Conservation (phyloP, 2,329 filamentous ascomycete genomes). For the Lojkania enalia region DNA sequence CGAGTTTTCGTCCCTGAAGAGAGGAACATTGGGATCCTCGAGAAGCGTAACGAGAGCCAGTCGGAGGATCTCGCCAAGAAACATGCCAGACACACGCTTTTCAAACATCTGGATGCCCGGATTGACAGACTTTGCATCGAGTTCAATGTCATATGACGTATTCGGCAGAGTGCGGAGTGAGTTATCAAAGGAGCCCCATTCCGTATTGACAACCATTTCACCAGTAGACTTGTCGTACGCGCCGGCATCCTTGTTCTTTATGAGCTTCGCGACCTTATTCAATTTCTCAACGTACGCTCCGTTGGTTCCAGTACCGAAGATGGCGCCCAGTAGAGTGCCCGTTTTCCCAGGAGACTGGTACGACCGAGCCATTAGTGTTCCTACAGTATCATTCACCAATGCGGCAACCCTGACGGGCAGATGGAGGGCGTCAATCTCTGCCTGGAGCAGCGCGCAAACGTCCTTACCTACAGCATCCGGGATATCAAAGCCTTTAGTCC, state of each 20-base stretch:
- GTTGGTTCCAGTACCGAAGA: conserved; percentile 97
- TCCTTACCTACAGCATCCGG: conserved; percentile 92
- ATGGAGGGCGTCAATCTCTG: conserved; percentile 81
- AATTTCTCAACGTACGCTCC: conserved; percentile 96
- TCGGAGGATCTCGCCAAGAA: conserved; percentile 90
- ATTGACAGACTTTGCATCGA: conserved; percentile 83
- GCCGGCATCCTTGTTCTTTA: conserved; percentile 44
- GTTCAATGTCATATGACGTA: conserved; percentile 76
- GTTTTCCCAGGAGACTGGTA: conserved; percentile 90
- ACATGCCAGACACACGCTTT: conserved; percentile 98
- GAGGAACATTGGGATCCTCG: conserved; percentile 64
- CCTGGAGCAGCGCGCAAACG: conserved; percentile 86
- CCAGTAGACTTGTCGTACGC: conserved; percentile 80
- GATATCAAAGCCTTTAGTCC: conserved; percentile 99
- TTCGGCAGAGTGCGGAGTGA: conserved; percentile 83
- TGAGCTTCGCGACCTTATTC: conserved; percentile 77
- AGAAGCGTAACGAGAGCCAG: conserved; percentile 74
- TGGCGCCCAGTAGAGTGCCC: conserved; percentile 86
- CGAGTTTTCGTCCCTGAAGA: conserved; percentile 78
- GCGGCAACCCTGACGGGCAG: conserved; percentile 94
- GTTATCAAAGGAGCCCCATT: conserved; percentile 99
- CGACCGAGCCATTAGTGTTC: conserved; percentile 94
- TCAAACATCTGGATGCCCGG: conserved; percentile 98
- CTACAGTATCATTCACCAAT: conserved; percentile 95
- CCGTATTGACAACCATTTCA: conserved; percentile 96